Evolutionary conservation across 805 yeast species (phyloP).

Genomic region (Helenozyma rhizophorensis): DNA sequence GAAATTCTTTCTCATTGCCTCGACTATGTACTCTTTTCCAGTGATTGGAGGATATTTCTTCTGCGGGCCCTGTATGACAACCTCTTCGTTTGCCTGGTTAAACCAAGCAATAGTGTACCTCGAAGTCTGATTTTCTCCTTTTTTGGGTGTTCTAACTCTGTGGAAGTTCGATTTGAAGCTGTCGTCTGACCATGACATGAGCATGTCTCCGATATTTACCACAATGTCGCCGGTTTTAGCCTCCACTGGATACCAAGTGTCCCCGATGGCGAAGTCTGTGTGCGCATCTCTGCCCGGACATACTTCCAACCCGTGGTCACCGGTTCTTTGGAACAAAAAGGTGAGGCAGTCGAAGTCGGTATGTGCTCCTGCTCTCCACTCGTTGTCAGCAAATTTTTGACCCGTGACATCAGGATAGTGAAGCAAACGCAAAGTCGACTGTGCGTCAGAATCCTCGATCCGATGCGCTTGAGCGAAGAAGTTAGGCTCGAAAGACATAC

Average conservation of each 20-base stretch:
- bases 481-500: slow-evolving; percentile 22
- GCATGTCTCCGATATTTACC: slow-evolving; percentile 34
- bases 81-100: slow-evolving; percentile 30
- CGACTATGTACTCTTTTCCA: slow-evolving; percentile 27
- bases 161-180: slow-evolving; percentile 27
- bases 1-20: slow-evolving; percentile 30
- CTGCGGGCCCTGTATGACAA: slow-evolving; percentile 13
- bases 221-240: slow-evolving; percentile 30
- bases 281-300: slow-evolving; percentile 35
- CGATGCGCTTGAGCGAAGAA: slow-evolving; percentile 25
- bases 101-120: slow-evolving; percentile 31
- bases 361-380: slow-evolving; percentile 36
- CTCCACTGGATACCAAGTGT: slow-evolving; percentile 31
- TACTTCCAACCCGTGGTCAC: slow-evolving; percentile 32
- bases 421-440: slow-evolving; percentile 28
- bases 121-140: slow-evolving; percentile 23
- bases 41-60: slow-evolving; percentile 18
- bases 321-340: slow-evolving; percentile 28
- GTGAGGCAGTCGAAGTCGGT: slow-evolving; percentile 34
- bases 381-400: slow-evolving; percentile 15
- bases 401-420: slow-evolving; percentile 28
- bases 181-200: slow-evolving; percentile 37
- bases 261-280: slow-evolving; percentile 29
- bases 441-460: slow-evolving; percentile 23
- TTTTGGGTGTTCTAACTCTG: slow-evolving; percentile 26